Evolutionary conservation across 257 asterid genomes (phyloP).

Genomic region (Scutellaria baicalensis): DNA sequence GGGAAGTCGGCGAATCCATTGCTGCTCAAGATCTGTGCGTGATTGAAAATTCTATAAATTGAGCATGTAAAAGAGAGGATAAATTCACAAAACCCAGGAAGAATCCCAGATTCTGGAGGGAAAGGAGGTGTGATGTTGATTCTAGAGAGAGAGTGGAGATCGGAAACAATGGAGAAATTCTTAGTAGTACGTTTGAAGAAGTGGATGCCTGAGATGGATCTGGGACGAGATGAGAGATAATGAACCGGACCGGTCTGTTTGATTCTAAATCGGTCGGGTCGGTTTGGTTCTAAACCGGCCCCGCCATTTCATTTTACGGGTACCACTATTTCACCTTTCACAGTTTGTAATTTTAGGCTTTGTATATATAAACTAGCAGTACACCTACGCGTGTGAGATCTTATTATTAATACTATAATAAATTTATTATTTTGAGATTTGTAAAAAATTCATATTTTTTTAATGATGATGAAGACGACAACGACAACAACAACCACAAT

Average conservation of each 20-base stretch:
- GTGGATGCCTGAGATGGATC: conserved; percentile 20
- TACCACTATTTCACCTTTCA: too few relatives aligned
- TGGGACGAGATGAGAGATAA: conserved; percentile 13
- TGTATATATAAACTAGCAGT: too few relatives aligned
- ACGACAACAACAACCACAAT: too few relatives aligned
- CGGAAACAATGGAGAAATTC: conserved; percentile 18
- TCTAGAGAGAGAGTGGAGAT: conserved; percentile 17
- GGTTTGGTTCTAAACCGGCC: conserved; percentile 20
- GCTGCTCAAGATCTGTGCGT: conserved; percentile 28
- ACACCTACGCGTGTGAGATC: too few relatives aligned
- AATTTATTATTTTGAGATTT: too few relatives aligned
- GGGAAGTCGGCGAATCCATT: conserved; percentile 85
- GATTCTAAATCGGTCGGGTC: too few relatives aligned
- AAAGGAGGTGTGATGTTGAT: conserved; percentile 11
- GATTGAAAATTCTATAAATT: neutral
- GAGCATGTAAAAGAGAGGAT: neutral
- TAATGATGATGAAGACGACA: too few relatives aligned
- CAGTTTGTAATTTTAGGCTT: too few relatives aligned
- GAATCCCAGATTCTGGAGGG: conserved; percentile 6
- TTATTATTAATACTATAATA: too few relatives aligned
- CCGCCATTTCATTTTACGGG: conserved; percentile 18
- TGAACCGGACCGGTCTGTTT: conserved; percentile 28
- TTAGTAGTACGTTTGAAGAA: conserved; percentile 3
- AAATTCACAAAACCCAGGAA: conserved; percentile 1
- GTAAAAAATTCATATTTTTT: too few relatives aligned